Percentiles rank a stretch among this genome's conserved stretches.
These are phyloP conservation scores for Ramularia endophylla DNA, from an alignment of 2,329 filamentous ascomycete genomes.

Conservation along the genomic window DNA sequence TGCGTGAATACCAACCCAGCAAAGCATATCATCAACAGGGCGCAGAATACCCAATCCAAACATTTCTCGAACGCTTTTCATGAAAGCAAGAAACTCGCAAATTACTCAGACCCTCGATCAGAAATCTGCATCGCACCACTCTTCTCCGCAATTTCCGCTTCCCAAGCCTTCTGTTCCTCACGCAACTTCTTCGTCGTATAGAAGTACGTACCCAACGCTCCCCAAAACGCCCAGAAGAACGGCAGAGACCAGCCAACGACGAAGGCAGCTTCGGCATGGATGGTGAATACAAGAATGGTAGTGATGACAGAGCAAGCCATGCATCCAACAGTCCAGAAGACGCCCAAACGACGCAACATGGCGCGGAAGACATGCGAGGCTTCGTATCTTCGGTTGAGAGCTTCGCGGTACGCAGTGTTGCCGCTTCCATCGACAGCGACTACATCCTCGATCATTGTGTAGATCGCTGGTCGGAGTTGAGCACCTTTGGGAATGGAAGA, in stretches of 20 bases:
- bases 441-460: slow-evolving; percentile 50
- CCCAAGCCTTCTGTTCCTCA: slow-evolving; percentile 32
- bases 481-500: slow-evolving; percentile 47
- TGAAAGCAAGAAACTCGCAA: too few species aligned
- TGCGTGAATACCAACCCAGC: too few species aligned
- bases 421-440: slow-evolving; percentile 49
- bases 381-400: slow-evolving; percentile 48
- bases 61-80: too few species aligned
- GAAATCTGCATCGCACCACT: neutral
- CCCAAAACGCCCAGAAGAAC: slow-evolving; percentile 46
- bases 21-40: too few species aligned
- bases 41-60: too few species aligned
- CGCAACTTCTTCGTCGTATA: slow-evolving; percentile 39
- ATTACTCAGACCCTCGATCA: neutral
- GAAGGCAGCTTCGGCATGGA: slow-evolving; percentile 43
- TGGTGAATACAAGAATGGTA: slow-evolving; percentile 44
- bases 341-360: slow-evolving; percentile 33
- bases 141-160: slow-evolving; percentile 28
- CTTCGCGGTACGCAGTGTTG: slow-evolving; percentile 47
- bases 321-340: slow-evolving; percentile 48
- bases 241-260: slow-evolving; percentile 46
- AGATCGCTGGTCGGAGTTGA: slow-evolving; percentile 49
- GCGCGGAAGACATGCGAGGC: slow-evolving; percentile 18
- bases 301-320: slow-evolving; percentile 36
- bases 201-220: slow-evolving; percentile 40